Evolutionary conservation across 164 flowering plant genomes (phyloP), one percentile per base, ranked within the genome.

Genomic region (Vitis cinerea): DNA sequence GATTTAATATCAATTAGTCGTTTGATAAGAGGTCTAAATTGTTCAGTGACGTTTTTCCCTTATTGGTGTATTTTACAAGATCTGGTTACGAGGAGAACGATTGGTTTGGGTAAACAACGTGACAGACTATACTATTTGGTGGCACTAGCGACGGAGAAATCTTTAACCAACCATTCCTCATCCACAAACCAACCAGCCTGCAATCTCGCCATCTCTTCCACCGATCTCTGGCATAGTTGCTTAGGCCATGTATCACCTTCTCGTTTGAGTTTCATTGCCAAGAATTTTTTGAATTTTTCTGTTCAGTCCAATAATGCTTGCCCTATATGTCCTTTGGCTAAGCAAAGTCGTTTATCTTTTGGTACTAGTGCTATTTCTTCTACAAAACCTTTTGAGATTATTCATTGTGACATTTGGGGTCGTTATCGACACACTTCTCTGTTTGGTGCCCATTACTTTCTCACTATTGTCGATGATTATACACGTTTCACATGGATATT

Each of bases 131-230:
- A 61, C 44, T 61, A 61, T 61, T 29, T 61, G 48, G 63, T 61
- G 63, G 63, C 63, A 9, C 30, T 61, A 15, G 63, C 63, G n/a
- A 23, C 49, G n/a, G 10, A 60, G 37, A 31, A 30, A 31, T 31
- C 37, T 11, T 12, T 29, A 10, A 8, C 63, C 47, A 60, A 27
- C 44, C 37, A 31, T 31, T 31, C 37, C 37, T 29, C 63, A 60
- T 11, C 63, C 14, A 19, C 63, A 19, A 60, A 60, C 30, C 47
- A 12, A 19, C 63, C 14, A 61, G 27, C 63, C 44, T 61, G 49
- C 63, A 61, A 61, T 37, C 44, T 61, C 1, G 30, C 48, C 63
- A 61, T 37, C 48, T 61, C 63, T 10, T 61, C 63, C 63, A 61
- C 31, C 50, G 63, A 60, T 31, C 63, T 61, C 12, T 61, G 63